Percentiles rank a stretch among this genome's conserved stretches.
These are phyloP conservation scores for Cyberlindnera amylophila DNA, from an alignment of 805 yeast genomes.

Conservation along the genomic window DNA sequence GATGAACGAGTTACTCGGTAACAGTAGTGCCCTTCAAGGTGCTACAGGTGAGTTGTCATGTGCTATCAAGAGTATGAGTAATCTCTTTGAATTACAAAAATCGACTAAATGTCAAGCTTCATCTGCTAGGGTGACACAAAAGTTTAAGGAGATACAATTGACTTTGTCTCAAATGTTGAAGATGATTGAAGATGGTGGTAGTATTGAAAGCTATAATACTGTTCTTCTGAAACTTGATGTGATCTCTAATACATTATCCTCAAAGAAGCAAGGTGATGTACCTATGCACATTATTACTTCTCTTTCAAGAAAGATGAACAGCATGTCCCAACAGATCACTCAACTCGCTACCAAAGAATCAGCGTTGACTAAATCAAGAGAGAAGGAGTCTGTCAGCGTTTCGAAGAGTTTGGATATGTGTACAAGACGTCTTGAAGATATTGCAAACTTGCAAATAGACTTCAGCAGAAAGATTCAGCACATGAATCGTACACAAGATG, in stretches of 20 bases:
- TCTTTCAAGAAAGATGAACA: not conserved
- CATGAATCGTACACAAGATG: slow-evolving; percentile 1
- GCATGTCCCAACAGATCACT: not conserved
- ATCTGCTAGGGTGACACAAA: not conserved
- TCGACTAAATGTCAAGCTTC: not conserved
- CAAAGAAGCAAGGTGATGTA: no score
- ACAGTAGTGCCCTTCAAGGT: slow-evolving; percentile 9
- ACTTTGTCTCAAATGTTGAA: not conserved
- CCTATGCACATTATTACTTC: no score
- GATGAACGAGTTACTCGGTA: slow-evolving; percentile 14
- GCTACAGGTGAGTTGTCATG: slow-evolving; percentile 4
- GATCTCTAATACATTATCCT: no score
- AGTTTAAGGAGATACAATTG: not conserved
- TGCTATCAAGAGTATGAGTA: not conserved
- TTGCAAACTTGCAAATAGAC: slow-evolving; percentile 7
- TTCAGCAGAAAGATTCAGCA: not conserved
- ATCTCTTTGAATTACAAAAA: not conserved
- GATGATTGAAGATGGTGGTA: not conserved
- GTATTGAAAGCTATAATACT: no score
- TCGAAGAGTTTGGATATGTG: slow-evolving; percentile 4
- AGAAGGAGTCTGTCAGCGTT: not conserved
- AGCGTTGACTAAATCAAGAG: not conserved
- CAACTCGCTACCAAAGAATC: not conserved
- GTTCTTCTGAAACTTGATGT: no score
- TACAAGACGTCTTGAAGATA: slow-evolving; percentile 4